A percentile compares a stretch with the other conserved stretches of the same genome.
Evolutionary conservation across 2,329 filamentous ascomycete species (phyloP).

Genomic region (Fusarium acutatum): DNA sequence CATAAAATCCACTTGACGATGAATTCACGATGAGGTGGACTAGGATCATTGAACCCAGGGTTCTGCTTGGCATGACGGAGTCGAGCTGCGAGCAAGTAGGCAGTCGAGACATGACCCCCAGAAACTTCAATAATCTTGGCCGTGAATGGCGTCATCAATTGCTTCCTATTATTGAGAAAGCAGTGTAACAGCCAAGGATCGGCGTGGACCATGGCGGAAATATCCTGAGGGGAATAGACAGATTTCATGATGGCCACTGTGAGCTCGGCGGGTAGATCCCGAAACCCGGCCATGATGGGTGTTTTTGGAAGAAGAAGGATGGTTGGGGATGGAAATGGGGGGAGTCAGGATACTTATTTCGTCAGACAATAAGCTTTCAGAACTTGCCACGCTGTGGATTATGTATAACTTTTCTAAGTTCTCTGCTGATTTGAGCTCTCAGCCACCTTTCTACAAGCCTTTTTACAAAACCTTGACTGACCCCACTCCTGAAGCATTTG

Average conservation of each 20-base stretch:
- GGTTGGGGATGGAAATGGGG: neutral
- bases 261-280: neutral
- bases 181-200: neutral
- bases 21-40: neutral
- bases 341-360: neutral
- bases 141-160: neutral
- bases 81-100: neutral
- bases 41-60: neutral
- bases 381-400: neutral
- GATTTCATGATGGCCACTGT: neutral
- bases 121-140: neutral
- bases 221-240: neutral
- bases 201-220: neutral
- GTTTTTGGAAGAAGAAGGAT: neutral
- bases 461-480: no score
- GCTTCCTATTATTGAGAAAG: neutral
- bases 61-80: neutral
- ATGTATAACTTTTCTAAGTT: neutral
- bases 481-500: no score
- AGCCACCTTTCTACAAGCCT: no score
- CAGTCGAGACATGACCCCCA: neutral
- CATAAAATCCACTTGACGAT: rapidly evolving
- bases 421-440: no score
- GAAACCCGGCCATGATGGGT: neutral
- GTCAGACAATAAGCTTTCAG: neutral